These are phyloP conservation scores for Chalaropsis ovoidea DNA, from an alignment of 2,329 filamentous ascomycete genomes.

Conservation along the genomic window DNA sequence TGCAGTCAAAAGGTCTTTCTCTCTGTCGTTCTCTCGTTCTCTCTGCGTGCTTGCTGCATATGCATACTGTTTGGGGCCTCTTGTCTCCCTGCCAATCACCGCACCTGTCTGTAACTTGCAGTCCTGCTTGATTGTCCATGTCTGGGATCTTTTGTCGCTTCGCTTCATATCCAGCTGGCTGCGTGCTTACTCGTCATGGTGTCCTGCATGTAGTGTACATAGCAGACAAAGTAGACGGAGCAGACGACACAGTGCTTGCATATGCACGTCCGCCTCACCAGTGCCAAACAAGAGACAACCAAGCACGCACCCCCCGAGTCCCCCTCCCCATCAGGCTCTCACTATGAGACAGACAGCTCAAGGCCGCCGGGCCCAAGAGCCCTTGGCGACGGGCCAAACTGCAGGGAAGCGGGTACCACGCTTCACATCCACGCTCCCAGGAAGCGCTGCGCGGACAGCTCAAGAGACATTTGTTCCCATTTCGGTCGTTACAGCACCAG, in stretches of 20 bases:
- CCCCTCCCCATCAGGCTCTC: not conserved
- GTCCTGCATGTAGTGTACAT: not conserved
- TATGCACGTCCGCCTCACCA: not conserved
- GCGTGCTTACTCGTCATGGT: not conserved
- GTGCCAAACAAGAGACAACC: not conserved
- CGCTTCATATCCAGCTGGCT: not conserved
- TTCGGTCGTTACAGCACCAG: not conserved
- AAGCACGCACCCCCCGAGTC: not conserved
- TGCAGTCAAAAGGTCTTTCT: not conserved
- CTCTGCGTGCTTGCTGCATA: not conserved
- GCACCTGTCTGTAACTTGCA: no score
- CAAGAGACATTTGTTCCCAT: conserved; percentile 7
- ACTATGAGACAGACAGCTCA: not conserved
- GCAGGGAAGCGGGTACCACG: not conserved
- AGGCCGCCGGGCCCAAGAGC: not conserved
- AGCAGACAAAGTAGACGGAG: not conserved
- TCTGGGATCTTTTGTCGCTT: not conserved
- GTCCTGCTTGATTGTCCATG: no score
- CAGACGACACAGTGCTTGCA: not conserved
- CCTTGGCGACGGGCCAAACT: not conserved
- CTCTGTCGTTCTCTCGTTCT: not conserved
- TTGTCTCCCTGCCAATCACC: no score
- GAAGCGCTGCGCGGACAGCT: not conserved
- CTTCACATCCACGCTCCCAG: not conserved
- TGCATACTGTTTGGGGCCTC: no score